These are phyloP conservation scores for Flueggea neowawraea DNA, from an alignment of 441 rosid genomes.

Conservation along the genomic window DNA sequence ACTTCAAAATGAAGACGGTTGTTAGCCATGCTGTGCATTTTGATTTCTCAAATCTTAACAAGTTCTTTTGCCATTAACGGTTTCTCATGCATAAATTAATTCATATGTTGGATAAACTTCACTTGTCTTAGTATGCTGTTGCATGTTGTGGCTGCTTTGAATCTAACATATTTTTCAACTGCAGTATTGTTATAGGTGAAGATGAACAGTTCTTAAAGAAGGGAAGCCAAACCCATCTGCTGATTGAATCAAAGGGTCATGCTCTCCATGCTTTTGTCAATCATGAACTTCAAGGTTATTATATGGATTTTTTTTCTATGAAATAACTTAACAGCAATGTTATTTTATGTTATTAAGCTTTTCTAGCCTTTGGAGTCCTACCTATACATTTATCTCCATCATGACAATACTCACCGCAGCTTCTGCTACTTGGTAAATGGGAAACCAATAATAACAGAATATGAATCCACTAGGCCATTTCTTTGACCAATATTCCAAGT, in stretches of 20 bases:
- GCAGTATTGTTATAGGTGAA: conserved; percentile 55
- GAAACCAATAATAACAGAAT: too few relatives aligned
- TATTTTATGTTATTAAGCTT: not conserved
- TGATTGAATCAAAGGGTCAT: conserved; percentile 85
- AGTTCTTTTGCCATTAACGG: too few relatives aligned
- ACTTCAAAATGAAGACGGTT: too few relatives aligned
- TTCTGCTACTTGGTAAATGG: too few relatives aligned
- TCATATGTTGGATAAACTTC: not conserved
- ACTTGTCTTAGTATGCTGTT: not conserved
- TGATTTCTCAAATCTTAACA: too few relatives aligned
- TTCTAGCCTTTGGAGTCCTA: too few relatives aligned
- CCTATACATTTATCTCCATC: too few relatives aligned
- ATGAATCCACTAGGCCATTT: too few relatives aligned
- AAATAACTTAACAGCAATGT: conserved; percentile 1
- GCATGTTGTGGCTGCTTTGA: conserved; percentile 1
- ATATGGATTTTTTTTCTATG: conserved; percentile 1
- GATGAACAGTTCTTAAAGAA: conserved; percentile 60
- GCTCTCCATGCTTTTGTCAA: conserved; percentile 88
- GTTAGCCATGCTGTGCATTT: too few relatives aligned
- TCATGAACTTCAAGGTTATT: conserved; percentile 60
- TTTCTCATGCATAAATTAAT: not conserved
- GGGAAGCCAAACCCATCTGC: conserved; percentile 53
- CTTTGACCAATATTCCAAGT: too few relatives aligned
- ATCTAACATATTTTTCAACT: conserved; percentile 10
- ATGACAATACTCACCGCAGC: too few relatives aligned